Base-by-base conservation (phyloP, 208 protist species). In the Trypanosomatidae sp. region DNA sequence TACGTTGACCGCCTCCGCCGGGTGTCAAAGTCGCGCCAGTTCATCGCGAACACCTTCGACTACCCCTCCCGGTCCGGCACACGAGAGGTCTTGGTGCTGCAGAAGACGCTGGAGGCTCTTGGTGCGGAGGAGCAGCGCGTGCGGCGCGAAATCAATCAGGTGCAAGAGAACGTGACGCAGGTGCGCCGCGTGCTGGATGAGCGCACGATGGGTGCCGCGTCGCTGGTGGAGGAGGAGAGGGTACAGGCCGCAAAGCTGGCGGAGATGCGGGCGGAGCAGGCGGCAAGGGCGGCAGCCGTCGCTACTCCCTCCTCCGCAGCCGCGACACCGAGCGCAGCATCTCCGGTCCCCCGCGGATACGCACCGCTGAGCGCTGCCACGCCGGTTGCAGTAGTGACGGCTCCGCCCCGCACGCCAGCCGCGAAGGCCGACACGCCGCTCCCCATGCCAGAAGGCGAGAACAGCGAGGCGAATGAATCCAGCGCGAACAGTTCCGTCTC, bases 11-110 rank as follows among this genome's bases (percentile, higher is more conserved):
- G 71, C 47, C 64, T 81, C 0, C 75, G 71, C 1, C 58, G 52
- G 17, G 73, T 87, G 22, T 28, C 46, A 2, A 81, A 75, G 43
- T 28, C 66, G 43, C 76, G 67, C 47, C 43, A 62, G 67, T 87
- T 85, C 62, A 72, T 78, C 5, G 79, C 62, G 17, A 81, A 71
- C 66, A 89, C 80, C 17, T 92, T 92, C 43, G 73, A 69, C 52
- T 87, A 84, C 74, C 79, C 77, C 0, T 76, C 73, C 6, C 88
- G 88, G 52, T 86, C 82, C 28, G 85, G 88, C 44, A 82, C 83
- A 1, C 82, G 83, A 1, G 88, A 92, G 65, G 76, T 85, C 28
- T 36, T 85, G n/a, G 80, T 79, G 17, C 81, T 92, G 71, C 84
- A 88, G 64, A 83, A 70, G 22, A 82, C 74, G 70, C 66, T 86